Evolutionary conservation across 257 asterid species (phyloP).

Genomic region (Cruciata laevipes): DNA sequence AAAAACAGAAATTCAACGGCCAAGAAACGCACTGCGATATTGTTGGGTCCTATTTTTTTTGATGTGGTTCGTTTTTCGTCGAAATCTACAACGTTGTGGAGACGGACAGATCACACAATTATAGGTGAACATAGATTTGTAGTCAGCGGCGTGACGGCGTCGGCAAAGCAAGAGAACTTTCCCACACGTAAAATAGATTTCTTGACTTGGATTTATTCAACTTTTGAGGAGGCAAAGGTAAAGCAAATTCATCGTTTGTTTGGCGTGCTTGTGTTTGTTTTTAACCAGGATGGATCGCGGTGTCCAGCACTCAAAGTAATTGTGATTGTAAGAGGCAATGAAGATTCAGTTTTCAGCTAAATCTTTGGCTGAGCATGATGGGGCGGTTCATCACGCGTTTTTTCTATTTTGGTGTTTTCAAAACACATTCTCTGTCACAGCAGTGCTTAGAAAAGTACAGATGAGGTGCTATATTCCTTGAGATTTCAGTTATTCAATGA

Average conservation of each 20-base stretch:
- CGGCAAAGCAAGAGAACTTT: background rate
- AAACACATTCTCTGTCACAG: background rate
- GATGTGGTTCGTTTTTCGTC: background rate
- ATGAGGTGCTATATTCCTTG: background rate
- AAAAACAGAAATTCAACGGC: slow-evolving; percentile 12
- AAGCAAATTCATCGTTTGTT: background rate
- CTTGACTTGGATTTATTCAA: background rate
- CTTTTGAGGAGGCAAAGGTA: background rate
- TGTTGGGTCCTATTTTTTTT: background rate
- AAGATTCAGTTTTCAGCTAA: no score
- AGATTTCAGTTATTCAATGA: background rate
- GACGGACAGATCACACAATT: background rate
- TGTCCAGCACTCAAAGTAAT: background rate
- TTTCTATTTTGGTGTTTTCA: background rate
- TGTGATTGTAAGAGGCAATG: background rate
- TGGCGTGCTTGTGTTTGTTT: background rate
- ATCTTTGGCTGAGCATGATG: background rate
- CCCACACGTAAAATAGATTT: background rate
- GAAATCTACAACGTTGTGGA: background rate
- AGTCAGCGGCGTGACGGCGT: background rate
- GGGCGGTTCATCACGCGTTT: background rate
- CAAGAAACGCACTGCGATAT: background rate
- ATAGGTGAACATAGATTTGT: background rate
- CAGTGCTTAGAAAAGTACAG: background rate
- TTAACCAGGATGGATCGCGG: background rate